phyloP scores from a whole-genome alignment of 2,329 filamentous ascomycete species.

The Diaporthe sp. region DNA sequence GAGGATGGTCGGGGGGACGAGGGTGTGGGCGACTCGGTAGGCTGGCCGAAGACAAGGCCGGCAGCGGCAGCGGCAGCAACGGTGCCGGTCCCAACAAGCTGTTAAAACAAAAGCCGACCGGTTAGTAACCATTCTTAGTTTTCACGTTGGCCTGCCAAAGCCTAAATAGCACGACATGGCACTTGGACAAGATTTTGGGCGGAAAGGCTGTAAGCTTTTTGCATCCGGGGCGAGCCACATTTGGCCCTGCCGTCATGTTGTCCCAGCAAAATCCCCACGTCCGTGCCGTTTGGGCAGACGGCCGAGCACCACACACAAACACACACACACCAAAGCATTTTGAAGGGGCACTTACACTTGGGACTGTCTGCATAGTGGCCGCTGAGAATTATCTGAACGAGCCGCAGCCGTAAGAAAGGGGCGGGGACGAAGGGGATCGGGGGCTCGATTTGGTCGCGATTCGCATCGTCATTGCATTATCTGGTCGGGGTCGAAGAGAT shows the following conservation, averaged over 20 bases:
- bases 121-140: conserved; percentile 22
- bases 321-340: background rate
- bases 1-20: conserved; percentile 45
- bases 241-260: background rate
- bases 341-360: conserved; percentile 54
- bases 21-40: conserved; percentile 49
- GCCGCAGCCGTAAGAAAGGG: conserved; percentile 44
- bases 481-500: conserved; percentile 20
- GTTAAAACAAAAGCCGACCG: conserved; percentile 7
- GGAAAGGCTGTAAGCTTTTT: background rate
- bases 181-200: conserved; percentile 6
- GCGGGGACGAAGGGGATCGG: conserved; percentile 44
- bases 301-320: conserved; percentile 10
- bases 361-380: conserved; percentile 51
- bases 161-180: background rate
- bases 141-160: background rate
- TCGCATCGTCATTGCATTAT: conserved; percentile 52
- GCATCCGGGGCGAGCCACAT: background rate
- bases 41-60: conserved; percentile 69
- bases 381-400: conserved; percentile 43
- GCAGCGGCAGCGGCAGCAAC: conserved; percentile 69
- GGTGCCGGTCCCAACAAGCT: conserved; percentile 72
- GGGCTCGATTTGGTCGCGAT: conserved; percentile 45
- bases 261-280: conserved; percentile 20
- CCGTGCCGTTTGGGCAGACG: conserved; percentile 4